Conservation (phyloP, 2,329 filamentous ascomycete genomes). For the Karstenula rhodostoma region DNA sequence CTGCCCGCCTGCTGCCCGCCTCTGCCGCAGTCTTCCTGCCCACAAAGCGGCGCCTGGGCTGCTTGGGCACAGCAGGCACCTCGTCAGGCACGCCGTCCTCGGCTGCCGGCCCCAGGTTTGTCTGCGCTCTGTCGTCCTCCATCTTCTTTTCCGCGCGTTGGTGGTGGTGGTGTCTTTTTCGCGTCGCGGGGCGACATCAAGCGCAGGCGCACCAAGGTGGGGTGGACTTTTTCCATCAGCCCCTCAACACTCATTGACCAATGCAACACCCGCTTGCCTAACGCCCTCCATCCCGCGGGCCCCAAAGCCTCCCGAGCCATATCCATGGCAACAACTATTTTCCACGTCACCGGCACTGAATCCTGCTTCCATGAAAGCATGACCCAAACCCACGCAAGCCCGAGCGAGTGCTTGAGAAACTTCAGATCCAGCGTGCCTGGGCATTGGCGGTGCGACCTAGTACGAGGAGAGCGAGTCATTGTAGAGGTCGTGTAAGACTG, state of each 20-base stretch:
- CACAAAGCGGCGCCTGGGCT: slow-evolving; percentile 92
- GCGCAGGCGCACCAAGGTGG: background rate
- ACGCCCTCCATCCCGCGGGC: background rate
- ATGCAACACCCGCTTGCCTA: slow-evolving; percentile 1
- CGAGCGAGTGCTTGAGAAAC: too few relatives aligned
- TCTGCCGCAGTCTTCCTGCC: slow-evolving; percentile 77
- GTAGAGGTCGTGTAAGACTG: too few relatives aligned
- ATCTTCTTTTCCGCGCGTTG: slow-evolving; percentile 54
- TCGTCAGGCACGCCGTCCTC: slow-evolving; percentile 69
- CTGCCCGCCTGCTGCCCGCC: slow-evolving; percentile 55
- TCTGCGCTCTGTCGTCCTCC: slow-evolving; percentile 77
- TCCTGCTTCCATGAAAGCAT: background rate
- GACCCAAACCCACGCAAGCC: background rate
- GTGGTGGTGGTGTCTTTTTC: background rate
- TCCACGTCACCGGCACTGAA: background rate
- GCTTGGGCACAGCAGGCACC: slow-evolving; percentile 61
- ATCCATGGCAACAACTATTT: background rate
- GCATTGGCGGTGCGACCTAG: too few relatives aligned
- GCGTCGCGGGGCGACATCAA: background rate
- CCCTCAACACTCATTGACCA: background rate
- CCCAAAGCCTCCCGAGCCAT: background rate
- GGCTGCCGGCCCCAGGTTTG: slow-evolving; percentile 74
- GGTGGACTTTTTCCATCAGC: slow-evolving; percentile 1
- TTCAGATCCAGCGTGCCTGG: too few relatives aligned
- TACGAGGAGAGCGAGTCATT: too few relatives aligned